Base-by-base conservation (phyloP, 768 basidiomycete genomes). In the Termitomyces titanicus region DNA sequence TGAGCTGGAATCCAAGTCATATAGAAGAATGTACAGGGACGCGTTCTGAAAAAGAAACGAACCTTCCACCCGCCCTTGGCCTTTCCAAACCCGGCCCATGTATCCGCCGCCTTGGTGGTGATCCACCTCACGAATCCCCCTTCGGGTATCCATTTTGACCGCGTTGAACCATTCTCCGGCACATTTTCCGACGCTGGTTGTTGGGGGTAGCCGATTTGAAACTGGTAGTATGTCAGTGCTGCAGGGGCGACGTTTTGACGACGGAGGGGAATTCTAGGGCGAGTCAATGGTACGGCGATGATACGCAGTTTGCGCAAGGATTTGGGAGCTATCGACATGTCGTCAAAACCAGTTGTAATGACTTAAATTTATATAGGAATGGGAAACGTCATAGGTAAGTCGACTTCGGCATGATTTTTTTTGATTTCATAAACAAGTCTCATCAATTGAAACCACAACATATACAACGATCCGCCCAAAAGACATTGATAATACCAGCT, bases 41-140 rank as follows among this genome's bases (percentile, higher is more conserved):
- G 44, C 25, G 51, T 44, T 31, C 29, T 18, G 17, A 38, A 53
- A 13, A 71, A 79, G 6, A 58, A 13, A 71, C 79, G 6, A 58
- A 89, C 90, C 81, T 85, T 84, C 90, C 90, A 92, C 51, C 79
- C 82, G 20, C 80, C 82, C 52, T 84, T 71, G 1, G 86, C 82
- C 60, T 84, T 83, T 11, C 88, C 90, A 63, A 89, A 85, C 18
- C 76, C 74, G 24, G 81, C 74, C 90, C 90, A 92, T 5, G 78
- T 67, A 44, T 74, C 66, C 1, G 76, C 66, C 0, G 82, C 84
- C 62, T 85, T 90, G 20, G 64, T 67, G 3, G 78, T 71, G 5
- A 71, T 72, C 75, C 76, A 82, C 5, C 77, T 79, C n/a, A 72
- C 62, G 31, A 79, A 44, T 56, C 81, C 83, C 20, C 73, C 74